These are phyloP conservation scores for Colletotrichum horii DNA, from an alignment of 2,329 filamentous ascomycete genomes.

Conservation along the genomic window DNA sequence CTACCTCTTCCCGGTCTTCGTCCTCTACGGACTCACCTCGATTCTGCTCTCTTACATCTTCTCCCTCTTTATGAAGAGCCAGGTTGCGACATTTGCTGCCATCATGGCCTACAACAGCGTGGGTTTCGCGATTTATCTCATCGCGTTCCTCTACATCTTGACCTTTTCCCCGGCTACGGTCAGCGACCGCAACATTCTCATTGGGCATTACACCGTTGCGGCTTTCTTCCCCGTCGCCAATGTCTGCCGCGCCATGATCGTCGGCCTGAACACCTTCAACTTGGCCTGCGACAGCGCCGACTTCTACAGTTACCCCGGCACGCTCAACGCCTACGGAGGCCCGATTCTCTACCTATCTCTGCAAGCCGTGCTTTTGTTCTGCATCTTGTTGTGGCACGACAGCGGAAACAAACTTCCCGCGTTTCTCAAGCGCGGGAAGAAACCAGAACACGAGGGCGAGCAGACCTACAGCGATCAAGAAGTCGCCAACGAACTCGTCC, in stretches of 20 bases:
- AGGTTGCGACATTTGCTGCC: constrained; percentile 84
- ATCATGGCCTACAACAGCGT: constrained; percentile 78
- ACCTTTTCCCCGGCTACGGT: constrained; percentile 57
- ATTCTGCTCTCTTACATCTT: constrained; percentile 80
- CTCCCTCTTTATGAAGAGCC: constrained; percentile 78
- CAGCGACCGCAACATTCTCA: constrained; percentile 67
- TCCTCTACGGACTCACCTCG: constrained; percentile 74
- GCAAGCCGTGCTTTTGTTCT: constrained; percentile 74
- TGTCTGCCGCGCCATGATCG: constrained; percentile 74
- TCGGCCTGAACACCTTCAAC: constrained; percentile 84
- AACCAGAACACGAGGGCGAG: constrained; percentile 46
- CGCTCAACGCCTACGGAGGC: constrained; percentile 77
- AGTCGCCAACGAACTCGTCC: constrained; percentile 66
- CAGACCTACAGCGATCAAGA: constrained; percentile 56
- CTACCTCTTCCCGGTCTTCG: constrained; percentile 77
- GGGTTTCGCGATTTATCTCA: constrained; percentile 73
- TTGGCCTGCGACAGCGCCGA: constrained; percentile 72
- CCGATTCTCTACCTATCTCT: constrained; percentile 83
- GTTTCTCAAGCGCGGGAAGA: background rate
- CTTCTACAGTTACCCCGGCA: constrained; percentile 71
- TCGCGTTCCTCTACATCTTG: constrained; percentile 64
- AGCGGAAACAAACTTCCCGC: constrained; percentile 59
- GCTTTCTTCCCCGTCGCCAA: constrained; percentile 78
- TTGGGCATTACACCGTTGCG: constrained; percentile 78
- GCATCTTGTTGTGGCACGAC: constrained; percentile 79